A percentile compares a stretch with the other conserved stretches of the same genome.
These are phyloP conservation scores for Ceratocystis variospora DNA, from an alignment of 2,329 filamentous ascomycete genomes.

Conservation along the genomic window DNA sequence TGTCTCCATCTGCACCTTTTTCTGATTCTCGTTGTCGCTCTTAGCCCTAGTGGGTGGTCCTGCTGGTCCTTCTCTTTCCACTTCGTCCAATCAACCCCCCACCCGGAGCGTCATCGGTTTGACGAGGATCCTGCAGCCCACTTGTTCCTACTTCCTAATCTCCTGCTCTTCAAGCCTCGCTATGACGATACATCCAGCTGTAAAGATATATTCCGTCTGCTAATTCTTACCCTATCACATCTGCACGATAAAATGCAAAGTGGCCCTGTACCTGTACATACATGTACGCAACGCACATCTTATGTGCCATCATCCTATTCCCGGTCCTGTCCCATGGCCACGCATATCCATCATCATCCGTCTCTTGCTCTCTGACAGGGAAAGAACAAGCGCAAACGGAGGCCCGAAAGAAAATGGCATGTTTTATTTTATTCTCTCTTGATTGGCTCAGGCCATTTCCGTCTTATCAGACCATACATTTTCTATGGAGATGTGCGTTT, in stretches of 20 bases:
- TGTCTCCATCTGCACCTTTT: neutral
- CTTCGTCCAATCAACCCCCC: neutral
- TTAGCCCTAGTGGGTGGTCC: neutral
- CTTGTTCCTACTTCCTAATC: neutral
- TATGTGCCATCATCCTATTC: neutral
- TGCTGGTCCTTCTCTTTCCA: neutral
- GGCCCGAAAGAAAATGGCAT: neutral
- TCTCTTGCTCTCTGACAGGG: neutral
- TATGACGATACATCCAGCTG: neutral
- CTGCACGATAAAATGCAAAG: too few species aligned
- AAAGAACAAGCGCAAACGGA: conserved; percentile 6
- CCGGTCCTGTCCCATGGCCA: neutral
- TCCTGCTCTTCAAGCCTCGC: neutral
- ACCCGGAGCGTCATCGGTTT: conserved; percentile 1
- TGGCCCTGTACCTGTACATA: neutral
- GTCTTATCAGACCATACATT: conserved; percentile 3
- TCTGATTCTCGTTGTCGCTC: neutral
- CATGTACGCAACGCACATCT: neutral
- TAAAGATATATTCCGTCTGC: neutral
- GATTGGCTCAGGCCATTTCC: neutral
- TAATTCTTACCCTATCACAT: neutral
- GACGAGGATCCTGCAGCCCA: neutral
- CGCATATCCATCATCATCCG: neutral
- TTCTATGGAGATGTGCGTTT: conserved; percentile 5
- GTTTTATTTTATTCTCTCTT: conserved; percentile 2